phyloP scores from a whole-genome alignment of 202 grass and related monocot species.

The Zizania palustris region DNA sequence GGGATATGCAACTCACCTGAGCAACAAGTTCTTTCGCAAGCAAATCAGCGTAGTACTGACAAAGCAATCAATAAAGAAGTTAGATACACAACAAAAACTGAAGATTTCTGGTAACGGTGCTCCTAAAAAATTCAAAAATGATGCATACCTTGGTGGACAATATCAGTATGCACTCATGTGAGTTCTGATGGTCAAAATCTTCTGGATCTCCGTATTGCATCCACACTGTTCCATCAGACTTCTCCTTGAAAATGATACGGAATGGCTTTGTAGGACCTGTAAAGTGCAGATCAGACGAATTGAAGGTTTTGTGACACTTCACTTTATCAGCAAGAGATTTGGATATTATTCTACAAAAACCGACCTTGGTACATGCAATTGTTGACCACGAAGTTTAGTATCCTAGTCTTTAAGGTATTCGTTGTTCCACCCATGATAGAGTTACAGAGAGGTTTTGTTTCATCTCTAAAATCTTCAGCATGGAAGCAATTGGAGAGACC shows the following conservation, averaged over 20 bases:
- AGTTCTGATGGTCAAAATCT: constrained; percentile 62
- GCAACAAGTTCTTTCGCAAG: constrained; percentile 66
- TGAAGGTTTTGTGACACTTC: neutral
- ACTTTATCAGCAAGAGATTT: constrained; percentile 6
- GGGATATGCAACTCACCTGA: constrained; percentile 55
- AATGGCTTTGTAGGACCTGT: constrained; percentile 55
- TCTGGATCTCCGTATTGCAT: constrained; percentile 80
- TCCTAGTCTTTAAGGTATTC: constrained; percentile 74
- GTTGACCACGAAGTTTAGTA: constrained; percentile 55
- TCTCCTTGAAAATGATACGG: constrained; percentile 64
- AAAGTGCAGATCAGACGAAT: constrained; percentile 35
- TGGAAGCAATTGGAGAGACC: constrained; percentile 56
- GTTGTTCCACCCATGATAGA: constrained; percentile 70
- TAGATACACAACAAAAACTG: constrained; percentile 25
- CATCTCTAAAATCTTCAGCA: constrained; percentile 67
- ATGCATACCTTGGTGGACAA: constrained; percentile 63
- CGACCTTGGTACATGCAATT: constrained; percentile 68
- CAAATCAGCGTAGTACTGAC: constrained; percentile 75
- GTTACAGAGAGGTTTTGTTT: constrained; percentile 67
- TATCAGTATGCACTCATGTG: constrained; percentile 60
- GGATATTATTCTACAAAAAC: constrained; percentile 29
- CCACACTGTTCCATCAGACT: constrained; percentile 70
- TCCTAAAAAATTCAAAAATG: neutral
- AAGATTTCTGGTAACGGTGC: neutral
- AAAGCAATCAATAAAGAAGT: constrained; percentile 43